Base-by-base conservation (phyloP, 495 filamentous ascomycete genomes). In the Xylaria bambusicola region DNA sequence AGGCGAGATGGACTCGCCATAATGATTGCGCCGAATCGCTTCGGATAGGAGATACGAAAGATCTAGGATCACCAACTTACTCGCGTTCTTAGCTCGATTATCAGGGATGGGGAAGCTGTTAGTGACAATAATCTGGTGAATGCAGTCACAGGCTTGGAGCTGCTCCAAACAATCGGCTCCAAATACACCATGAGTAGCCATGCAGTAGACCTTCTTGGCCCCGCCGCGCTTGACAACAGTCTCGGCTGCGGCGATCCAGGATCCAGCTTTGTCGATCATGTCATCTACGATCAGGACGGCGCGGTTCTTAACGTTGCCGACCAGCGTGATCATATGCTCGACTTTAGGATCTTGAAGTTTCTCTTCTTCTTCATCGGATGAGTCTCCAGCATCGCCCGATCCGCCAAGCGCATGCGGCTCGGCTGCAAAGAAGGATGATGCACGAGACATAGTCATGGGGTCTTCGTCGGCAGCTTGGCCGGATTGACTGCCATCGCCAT, bases 181-280 rank as follows among this genome's bases (percentile, higher is more conserved):
- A 70, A 98, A 98, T 21, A 98, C 82, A 17, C 91, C 95, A 67
- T 98, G 94, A 0, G 94, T 98, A 18, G 95, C 94, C 75, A 98
- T 96, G 75, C 91, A 96, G 73, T 97, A 97, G 41, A 98, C 94
- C 72, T 89, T 92, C 71, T 90, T 92, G 5, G 95, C 94, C 46
- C 84, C 86, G 63, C 93, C 94, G 61, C 90, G 82, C 81, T 97
- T 96, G 53, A 95, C 89, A 1, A 97, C 93, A 7, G 93, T 97
- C 77, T 98, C 94, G 9, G 94, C 94, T n/a, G 94, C 94, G 8
- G 93, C 94, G 65, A 98, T 94, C 94, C 94, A 98, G 18, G 91
- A 95, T 20, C 90, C 91, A 26, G 91, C 86, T 73, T 96, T 96
- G 77, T 98, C 94, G 65, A 98, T 97, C 90, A 98, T 96, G 73